A percentile compares a stretch with the other conserved stretches of the same genome.
Conservation (phyloP, 352 stramenopile genomes). For the Phytophthora syringae region DNA sequence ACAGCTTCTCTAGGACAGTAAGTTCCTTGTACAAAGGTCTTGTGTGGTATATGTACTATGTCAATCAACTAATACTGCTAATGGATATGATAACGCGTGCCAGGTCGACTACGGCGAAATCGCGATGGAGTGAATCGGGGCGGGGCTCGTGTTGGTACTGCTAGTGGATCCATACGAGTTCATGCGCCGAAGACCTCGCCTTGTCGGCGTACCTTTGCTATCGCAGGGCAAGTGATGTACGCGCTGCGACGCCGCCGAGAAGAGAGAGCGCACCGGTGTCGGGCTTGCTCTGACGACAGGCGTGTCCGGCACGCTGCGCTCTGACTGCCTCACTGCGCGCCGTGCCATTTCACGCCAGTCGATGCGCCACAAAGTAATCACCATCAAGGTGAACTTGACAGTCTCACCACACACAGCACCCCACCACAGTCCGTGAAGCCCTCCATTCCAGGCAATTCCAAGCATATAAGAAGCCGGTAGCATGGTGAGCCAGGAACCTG, state of each 20-base stretch:
- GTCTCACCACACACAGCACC: slow-evolving; percentile 71
- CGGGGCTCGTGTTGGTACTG: slow-evolving; percentile 17
- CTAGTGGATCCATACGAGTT: slow-evolving; percentile 28
- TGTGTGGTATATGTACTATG: background rate
- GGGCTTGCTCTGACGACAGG: slow-evolving; percentile 48
- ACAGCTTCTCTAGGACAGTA: too few relatives aligned
- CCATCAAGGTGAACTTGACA: slow-evolving; percentile 80
- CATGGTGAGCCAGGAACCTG: slow-evolving; percentile 78
- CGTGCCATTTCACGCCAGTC: slow-evolving; percentile 79
- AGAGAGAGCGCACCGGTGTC: slow-evolving; percentile 32
- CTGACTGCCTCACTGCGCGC: slow-evolving; percentile 67
- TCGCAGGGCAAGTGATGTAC: slow-evolving; percentile 26
- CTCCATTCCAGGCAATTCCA: slow-evolving; percentile 56
- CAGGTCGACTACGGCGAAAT: slow-evolving; percentile 13
- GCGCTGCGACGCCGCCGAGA: slow-evolving; percentile 28
- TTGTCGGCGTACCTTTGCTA: slow-evolving; percentile 16
- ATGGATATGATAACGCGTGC: background rate
- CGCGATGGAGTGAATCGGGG: slow-evolving; percentile 24
- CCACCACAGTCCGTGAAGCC: slow-evolving; percentile 76
- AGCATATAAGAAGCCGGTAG: slow-evolving; percentile 68
- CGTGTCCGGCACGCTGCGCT: slow-evolving; percentile 41
- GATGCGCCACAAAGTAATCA: slow-evolving; percentile 58
- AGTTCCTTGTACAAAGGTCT: too few relatives aligned
- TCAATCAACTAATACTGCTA: too few relatives aligned
- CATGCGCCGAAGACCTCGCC: slow-evolving; percentile 11